Conservation (phyloP, 2,329 filamentous ascomycete species). For the Pseudogymnoascus sp. region DNA sequence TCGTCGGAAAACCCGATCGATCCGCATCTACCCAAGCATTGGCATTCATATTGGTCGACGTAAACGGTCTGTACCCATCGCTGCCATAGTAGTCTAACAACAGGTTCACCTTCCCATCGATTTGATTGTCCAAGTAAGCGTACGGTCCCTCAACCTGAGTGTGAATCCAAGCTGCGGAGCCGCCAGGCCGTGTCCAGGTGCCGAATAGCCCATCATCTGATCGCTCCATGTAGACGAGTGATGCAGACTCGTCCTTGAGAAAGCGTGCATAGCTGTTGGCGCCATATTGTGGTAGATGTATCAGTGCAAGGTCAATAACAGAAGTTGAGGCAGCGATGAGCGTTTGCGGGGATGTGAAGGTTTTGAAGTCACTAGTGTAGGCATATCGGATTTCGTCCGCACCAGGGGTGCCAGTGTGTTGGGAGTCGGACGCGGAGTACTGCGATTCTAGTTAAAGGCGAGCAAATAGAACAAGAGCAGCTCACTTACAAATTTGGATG, state of each 20-base stretch:
- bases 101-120: slow-evolving; percentile 36
- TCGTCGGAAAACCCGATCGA: slow-evolving; percentile 37
- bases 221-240: slow-evolving; percentile 45
- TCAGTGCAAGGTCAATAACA: slow-evolving; percentile 51
- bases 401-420: slow-evolving; percentile 41
- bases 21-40: slow-evolving; percentile 42
- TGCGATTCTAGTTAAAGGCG: slow-evolving; percentile 18
- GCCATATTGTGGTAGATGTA: slow-evolving; percentile 32
- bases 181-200: slow-evolving; percentile 43
- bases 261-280: slow-evolving; percentile 42
- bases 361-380: slow-evolving; percentile 48
- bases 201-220: slow-evolving; percentile 43
- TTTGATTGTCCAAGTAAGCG: slow-evolving; percentile 37
- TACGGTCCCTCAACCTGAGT: slow-evolving; percentile 39
- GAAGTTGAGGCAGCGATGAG: slow-evolving; percentile 43
- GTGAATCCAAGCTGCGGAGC: slow-evolving; percentile 35
- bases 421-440: slow-evolving; percentile 41
- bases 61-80: slow-evolving; percentile 44
- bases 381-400: slow-evolving; percentile 44
- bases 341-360: slow-evolving; percentile 43
- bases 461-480: not conserved
- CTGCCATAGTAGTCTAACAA: slow-evolving; percentile 43
- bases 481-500: slow-evolving; percentile 39
- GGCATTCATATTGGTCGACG: slow-evolving; percentile 36
- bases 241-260: slow-evolving; percentile 47